These are phyloP conservation scores for Trichoderma harzianum DNA, from an alignment of 2,329 filamentous ascomycete species.

Conservation along the genomic window DNA sequence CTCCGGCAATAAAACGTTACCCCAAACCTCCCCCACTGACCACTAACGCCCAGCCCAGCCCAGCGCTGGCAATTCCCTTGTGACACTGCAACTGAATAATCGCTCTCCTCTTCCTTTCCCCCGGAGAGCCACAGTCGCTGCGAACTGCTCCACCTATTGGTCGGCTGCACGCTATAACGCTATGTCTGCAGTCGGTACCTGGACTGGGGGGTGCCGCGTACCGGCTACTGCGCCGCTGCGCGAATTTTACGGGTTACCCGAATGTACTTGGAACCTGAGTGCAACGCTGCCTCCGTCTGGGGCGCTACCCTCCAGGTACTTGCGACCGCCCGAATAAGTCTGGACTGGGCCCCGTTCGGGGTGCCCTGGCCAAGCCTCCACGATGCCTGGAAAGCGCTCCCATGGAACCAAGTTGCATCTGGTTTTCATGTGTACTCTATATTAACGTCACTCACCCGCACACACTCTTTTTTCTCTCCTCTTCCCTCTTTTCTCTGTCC, in stretches of 20 bases:
- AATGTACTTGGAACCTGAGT: neutral
- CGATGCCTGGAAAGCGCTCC: neutral
- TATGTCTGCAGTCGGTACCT: neutral
- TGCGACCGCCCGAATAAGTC: neutral
- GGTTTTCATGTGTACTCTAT: neutral
- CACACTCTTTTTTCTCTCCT: neutral
- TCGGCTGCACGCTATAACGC: neutral
- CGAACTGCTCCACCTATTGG: neutral
- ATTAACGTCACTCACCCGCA: neutral
- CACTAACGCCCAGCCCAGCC: neutral
- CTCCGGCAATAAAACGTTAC: conserved; percentile 2
- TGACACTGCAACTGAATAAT: neutral
- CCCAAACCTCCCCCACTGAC: neutral
- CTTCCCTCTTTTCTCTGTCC: neutral
- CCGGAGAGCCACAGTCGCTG: conserved; percentile 15
- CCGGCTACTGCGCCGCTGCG: neutral
- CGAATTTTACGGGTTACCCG: neutral
- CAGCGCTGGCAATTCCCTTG: neutral
- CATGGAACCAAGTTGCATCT: neutral
- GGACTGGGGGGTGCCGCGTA: neutral
- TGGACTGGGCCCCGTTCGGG: neutral
- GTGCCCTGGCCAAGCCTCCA: neutral
- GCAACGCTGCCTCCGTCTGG: neutral
- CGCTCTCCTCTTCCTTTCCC: conserved; percentile 20
- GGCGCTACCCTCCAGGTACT: neutral